Percentiles rank a stretch among this genome's conserved stretches.
These are phyloP conservation scores for Stromatinia cepivora DNA, from an alignment of 2,329 filamentous ascomycete genomes.

Conservation along the genomic window DNA sequence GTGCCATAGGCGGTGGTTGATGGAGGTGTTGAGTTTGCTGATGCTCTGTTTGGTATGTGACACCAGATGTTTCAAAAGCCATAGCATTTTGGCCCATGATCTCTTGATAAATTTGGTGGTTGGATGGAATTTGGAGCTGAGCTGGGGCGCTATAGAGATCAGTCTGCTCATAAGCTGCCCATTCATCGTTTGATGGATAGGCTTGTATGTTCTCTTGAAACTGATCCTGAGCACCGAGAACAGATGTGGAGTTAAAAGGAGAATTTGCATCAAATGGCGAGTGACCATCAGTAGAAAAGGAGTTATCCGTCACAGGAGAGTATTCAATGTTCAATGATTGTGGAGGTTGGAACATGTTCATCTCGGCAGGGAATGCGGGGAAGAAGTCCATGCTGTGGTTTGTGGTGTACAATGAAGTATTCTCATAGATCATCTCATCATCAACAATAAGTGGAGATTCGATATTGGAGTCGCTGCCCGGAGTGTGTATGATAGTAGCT, in stretches of 20 bases:
- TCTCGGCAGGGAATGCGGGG: constrained; percentile 26
- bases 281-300: constrained; percentile 32
- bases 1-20: constrained; percentile 44
- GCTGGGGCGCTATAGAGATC: constrained; percentile 62
- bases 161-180: constrained; percentile 57
- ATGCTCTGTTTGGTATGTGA: constrained; percentile 26
- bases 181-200: constrained; percentile 48
- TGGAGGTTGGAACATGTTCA: constrained; percentile 33
- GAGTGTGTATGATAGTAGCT: constrained; percentile 57
- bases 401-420: constrained; percentile 30
- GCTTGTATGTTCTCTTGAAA: constrained; percentile 60
- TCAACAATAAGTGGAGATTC: constrained; percentile 37
- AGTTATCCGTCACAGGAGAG: constrained; percentile 38
- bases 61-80: constrained; percentile 39
- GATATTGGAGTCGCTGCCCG: constrained; percentile 50
- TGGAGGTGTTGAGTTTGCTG: background rate
- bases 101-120: constrained; percentile 45
- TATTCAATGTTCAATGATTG: constrained; percentile 35
- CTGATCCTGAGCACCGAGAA: constrained; percentile 48
- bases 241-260: constrained; percentile 15
- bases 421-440: constrained; percentile 30
- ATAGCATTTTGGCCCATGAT: constrained; percentile 28
- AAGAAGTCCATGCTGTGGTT: constrained; percentile 22
- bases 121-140: constrained; percentile 54
- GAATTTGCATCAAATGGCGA: constrained; percentile 46